phyloP scores from a whole-genome alignment of 352 stramenopile species.

The Pythium sp. region DNA sequence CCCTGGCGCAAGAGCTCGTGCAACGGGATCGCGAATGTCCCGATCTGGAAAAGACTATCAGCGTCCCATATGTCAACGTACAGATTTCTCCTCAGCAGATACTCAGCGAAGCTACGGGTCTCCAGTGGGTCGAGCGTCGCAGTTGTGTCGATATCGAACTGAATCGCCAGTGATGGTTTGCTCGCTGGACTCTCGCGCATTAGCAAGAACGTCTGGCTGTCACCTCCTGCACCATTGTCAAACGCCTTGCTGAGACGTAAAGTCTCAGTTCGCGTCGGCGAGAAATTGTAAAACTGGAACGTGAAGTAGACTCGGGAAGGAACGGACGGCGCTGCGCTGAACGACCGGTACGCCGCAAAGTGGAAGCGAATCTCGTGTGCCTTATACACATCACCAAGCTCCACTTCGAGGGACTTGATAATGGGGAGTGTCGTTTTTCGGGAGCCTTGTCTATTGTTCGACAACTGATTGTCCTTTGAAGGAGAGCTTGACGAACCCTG shows the following conservation, averaged over 20 bases:
- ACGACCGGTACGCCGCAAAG: slow-evolving; percentile 80
- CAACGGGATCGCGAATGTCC: slow-evolving; percentile 81
- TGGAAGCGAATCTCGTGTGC: slow-evolving; percentile 89
- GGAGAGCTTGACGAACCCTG: slow-evolving; percentile 20
- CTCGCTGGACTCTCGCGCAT: slow-evolving; percentile 60
- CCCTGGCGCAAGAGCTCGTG: slow-evolving; percentile 90
- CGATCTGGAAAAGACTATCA: slow-evolving; percentile 88
- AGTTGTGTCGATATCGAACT: slow-evolving; percentile 80
- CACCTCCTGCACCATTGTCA: slow-evolving; percentile 24
- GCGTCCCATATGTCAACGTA: slow-evolving; percentile 94
- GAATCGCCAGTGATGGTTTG: slow-evolving; percentile 66
- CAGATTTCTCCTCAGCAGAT: slow-evolving; percentile 81
- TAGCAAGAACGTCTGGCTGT: slow-evolving; percentile 50
- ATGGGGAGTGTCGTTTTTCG: slow-evolving; percentile 8
- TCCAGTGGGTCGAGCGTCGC: slow-evolving; percentile 56
- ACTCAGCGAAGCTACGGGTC: slow-evolving; percentile 76
- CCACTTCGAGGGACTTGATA: slow-evolving; percentile 53
- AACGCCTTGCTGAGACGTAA: slow-evolving; percentile 62
- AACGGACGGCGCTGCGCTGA: neutral
- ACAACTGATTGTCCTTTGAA: slow-evolving; percentile 20
- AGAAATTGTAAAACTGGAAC: slow-evolving; percentile 92
- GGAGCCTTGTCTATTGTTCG: slow-evolving; percentile 9
- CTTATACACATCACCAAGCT: slow-evolving; percentile 77
- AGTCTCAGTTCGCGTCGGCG: slow-evolving; percentile 85
- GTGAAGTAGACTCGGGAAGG: slow-evolving; percentile 84